These are phyloP conservation scores for Erodium texanum DNA, from an alignment of 441 rosid genomes.

Conservation along the genomic window DNA sequence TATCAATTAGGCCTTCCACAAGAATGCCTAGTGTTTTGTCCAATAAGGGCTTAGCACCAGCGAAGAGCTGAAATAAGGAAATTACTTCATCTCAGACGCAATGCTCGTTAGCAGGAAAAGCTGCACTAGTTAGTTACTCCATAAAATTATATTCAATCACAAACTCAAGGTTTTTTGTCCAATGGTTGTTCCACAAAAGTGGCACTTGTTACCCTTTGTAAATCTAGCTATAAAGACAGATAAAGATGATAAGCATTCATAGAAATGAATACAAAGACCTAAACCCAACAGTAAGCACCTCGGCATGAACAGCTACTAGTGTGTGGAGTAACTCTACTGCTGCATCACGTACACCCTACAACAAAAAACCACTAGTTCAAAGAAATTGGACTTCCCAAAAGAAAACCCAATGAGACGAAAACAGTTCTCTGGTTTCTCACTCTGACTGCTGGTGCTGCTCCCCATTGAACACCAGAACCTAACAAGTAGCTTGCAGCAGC, in stretches of 20 bases:
- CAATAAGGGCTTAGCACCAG: conserved; percentile 87
- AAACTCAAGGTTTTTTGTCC: neutral
- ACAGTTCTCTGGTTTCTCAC: conserved; percentile 31
- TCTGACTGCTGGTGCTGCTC: conserved; percentile 86
- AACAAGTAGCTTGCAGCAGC: conserved; percentile 71
- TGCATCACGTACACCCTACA: conserved; percentile 90
- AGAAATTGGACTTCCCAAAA: neutral
- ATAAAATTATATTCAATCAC: neutral
- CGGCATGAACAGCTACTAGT: conserved; percentile 89
- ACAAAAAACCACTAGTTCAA: conserved; percentile 13
- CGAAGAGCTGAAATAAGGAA: conserved; percentile 52
- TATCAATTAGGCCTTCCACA: conserved; percentile 92
- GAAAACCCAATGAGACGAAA: too few species aligned
- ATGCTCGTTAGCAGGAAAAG: neutral
- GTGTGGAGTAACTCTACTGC: conserved; percentile 90
- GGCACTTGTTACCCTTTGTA: too few species aligned
- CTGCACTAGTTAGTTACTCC: neutral
- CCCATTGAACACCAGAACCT: conserved; percentile 91
- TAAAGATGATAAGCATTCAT: neutral
- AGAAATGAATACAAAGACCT: neutral
- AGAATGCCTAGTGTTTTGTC: conserved; percentile 93
- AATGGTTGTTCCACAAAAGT: too few species aligned
- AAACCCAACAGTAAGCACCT: conserved; percentile 35
- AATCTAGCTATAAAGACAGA: too few species aligned
- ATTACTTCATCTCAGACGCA: neutral